Conservation (phyloP, 2,329 filamentous ascomycete species). For the Fusarium mundagurra region DNA sequence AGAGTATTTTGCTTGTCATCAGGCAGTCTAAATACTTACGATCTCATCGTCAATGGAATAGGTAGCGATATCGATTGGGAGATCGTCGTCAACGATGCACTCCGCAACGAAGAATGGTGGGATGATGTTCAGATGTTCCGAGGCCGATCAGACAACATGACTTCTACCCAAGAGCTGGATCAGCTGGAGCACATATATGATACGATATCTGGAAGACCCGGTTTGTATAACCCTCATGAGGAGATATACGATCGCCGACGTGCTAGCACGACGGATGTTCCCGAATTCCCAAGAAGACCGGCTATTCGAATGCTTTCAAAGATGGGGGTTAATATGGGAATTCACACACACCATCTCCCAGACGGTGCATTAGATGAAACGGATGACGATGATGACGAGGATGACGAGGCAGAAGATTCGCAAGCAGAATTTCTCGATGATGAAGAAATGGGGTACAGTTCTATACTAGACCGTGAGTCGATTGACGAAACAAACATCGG, state of each 20-base stretch:
- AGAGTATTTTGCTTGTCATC: conserved; percentile 84
- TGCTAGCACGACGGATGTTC: conserved; percentile 66
- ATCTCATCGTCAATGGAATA: conserved; percentile 80
- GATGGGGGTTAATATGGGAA: conserved; percentile 75
- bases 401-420: conserved; percentile 47
- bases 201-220: conserved; percentile 53
- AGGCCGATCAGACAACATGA: conserved; percentile 51
- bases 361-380: conserved; percentile 65
- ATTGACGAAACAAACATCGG: conserved; percentile 44
- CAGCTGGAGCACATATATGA: conserved; percentile 57
- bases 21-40: conserved; percentile 76
- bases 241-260: conserved; percentile 47
- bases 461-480: conserved; percentile 36
- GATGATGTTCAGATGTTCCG: conserved; percentile 72
- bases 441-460: conserved; percentile 42
- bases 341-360: conserved; percentile 78
- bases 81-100: conserved; percentile 69
- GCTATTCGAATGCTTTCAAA: conserved; percentile 61
- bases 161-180: conserved; percentile 54
- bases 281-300: conserved; percentile 69
- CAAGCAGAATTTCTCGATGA: conserved; percentile 45
- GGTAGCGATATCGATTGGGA: conserved; percentile 63
- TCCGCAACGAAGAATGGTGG: conserved; percentile 86
- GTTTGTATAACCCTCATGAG: conserved; percentile 56
- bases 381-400: conserved; percentile 45